phyloP scores from a whole-genome alignment of 2,329 filamentous ascomycete genomes.

The Aureobasidium sp. region DNA sequence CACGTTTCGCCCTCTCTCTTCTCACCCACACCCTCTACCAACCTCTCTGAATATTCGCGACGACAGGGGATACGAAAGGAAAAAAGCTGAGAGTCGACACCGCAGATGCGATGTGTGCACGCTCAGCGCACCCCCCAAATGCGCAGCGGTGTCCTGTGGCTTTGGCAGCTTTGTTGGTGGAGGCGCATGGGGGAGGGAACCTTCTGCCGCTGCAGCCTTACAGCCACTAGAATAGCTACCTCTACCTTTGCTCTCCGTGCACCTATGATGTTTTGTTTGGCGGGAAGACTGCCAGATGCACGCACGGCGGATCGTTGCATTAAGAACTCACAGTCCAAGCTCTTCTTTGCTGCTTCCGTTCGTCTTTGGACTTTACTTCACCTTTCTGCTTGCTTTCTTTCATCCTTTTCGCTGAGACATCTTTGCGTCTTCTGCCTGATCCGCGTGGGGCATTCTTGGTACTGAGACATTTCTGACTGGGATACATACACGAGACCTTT shows the following conservation, averaged over 20 bases:
- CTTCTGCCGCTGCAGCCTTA: not conserved
- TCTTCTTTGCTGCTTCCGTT: not conserved
- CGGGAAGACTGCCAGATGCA: not conserved
- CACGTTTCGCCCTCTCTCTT: too few relatives aligned
- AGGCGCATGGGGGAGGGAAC: too few relatives aligned
- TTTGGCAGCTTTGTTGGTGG: not conserved
- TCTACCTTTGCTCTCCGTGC: not conserved
- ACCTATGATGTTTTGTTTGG: not conserved
- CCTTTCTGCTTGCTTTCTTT: not conserved
- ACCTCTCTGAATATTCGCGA: too few relatives aligned
- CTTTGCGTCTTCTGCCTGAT: not conserved
- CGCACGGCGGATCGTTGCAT: not conserved
- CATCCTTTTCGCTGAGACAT: not conserved
- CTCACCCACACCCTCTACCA: too few relatives aligned
- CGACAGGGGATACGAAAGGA: too few relatives aligned
- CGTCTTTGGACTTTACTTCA: not conserved
- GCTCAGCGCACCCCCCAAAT: not conserved
- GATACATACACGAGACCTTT: slow-evolving; percentile 2
- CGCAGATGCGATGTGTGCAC: not conserved
- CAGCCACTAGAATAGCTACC: not conserved
- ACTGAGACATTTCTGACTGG: slow-evolving; percentile 1
- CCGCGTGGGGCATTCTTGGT: not conserved
- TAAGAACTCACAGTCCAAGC: not conserved
- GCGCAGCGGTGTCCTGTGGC: not conserved
- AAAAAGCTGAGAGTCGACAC: not conserved